Percentiles rank a stretch among this genome's conserved stretches.
phyloP scores from a whole-genome alignment of 148 eudicot genomes.

The Vaccinium macrocarpon region DNA sequence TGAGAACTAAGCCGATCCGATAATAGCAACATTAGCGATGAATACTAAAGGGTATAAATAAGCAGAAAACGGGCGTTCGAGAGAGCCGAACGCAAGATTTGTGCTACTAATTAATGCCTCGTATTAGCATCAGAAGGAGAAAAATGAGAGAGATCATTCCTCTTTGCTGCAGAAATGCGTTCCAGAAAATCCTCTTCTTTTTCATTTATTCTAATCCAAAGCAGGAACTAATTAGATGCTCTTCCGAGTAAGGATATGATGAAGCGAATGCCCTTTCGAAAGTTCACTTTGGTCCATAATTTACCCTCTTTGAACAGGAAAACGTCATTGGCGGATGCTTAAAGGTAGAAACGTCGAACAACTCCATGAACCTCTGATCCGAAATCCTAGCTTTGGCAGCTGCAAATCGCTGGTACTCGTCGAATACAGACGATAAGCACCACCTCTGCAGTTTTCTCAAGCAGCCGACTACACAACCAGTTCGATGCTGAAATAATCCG shows the following conservation, averaged over 20 bases:
- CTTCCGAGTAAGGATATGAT: constrained; percentile 14
- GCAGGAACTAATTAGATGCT: constrained; percentile 11
- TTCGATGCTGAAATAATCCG: constrained; percentile 48
- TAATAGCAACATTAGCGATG: background rate
- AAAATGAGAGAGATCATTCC: constrained; percentile 15
- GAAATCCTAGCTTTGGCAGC: constrained; percentile 79
- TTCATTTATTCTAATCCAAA: constrained; percentile 18
- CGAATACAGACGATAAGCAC: constrained; percentile 73
- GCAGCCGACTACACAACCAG: constrained; percentile 87
- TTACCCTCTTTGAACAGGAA: constrained; percentile 28
- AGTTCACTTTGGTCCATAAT: background rate
- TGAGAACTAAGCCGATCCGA: background rate
- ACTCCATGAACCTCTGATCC: constrained; percentile 75
- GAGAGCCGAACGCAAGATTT: constrained; percentile 6
- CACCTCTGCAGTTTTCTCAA: constrained; percentile 77
- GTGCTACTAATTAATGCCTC: background rate
- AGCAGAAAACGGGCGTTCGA: background rate
- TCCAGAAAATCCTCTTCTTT: constrained; percentile 17
- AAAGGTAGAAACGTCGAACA: constrained; percentile 51
- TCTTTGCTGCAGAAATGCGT: constrained; percentile 17
- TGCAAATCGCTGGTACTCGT: constrained; percentile 81
- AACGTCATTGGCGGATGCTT: constrained; percentile 35
- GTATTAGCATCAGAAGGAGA: constrained; percentile 21
- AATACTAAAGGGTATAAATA: background rate
- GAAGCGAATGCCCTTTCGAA: constrained; percentile 12